A percentile compares a stretch with the other conserved stretches of the same genome.
Conservation (phyloP, 2,329 filamentous ascomycete species). For the Emericellopsis cladophorae region DNA sequence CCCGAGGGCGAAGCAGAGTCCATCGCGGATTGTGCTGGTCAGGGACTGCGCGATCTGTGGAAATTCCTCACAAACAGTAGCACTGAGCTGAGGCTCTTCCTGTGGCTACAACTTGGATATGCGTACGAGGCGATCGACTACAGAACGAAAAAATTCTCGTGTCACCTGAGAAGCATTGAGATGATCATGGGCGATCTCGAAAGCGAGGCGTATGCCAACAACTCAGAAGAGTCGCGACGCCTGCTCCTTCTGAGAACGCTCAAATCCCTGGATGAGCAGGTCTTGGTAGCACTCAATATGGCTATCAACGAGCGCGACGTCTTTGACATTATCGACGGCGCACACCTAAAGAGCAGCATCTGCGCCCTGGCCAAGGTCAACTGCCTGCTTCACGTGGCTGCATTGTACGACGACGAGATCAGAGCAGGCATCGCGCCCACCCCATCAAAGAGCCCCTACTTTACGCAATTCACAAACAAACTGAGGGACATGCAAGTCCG, state of each 20-base stretch:
- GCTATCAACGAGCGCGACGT: slow-evolving; percentile 53
- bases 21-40: slow-evolving; percentile 37
- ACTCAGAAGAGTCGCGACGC: slow-evolving; percentile 51
- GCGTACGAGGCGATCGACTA: slow-evolving; percentile 82
- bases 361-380: slow-evolving; percentile 58
- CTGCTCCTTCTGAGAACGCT: slow-evolving; percentile 62
- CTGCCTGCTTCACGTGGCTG: slow-evolving; percentile 65
- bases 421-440: slow-evolving; percentile 58
- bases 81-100: slow-evolving; percentile 69
- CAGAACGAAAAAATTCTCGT: slow-evolving; percentile 77
- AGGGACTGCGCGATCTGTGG: slow-evolving; percentile 63
- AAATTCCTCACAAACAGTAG: slow-evolving; percentile 75
- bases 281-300: slow-evolving; percentile 58
- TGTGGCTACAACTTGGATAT: slow-evolving; percentile 85
- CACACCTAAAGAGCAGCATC: slow-evolving; percentile 63
- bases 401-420: slow-evolving; percentile 77
- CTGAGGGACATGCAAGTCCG: slow-evolving; percentile 80
- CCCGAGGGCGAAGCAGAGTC: slow-evolving; percentile 14
- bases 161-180: slow-evolving; percentile 74
- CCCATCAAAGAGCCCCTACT: slow-evolving; percentile 42
- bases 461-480: slow-evolving; percentile 44
- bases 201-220: slow-evolving; percentile 48
- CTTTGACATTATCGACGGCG: slow-evolving; percentile 75
- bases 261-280: slow-evolving; percentile 65
- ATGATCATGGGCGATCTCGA: slow-evolving; percentile 56